These are phyloP conservation scores for Chalaropsis thielavioides DNA, from an alignment of 2,329 filamentous ascomycete species.

Conservation along the genomic window DNA sequence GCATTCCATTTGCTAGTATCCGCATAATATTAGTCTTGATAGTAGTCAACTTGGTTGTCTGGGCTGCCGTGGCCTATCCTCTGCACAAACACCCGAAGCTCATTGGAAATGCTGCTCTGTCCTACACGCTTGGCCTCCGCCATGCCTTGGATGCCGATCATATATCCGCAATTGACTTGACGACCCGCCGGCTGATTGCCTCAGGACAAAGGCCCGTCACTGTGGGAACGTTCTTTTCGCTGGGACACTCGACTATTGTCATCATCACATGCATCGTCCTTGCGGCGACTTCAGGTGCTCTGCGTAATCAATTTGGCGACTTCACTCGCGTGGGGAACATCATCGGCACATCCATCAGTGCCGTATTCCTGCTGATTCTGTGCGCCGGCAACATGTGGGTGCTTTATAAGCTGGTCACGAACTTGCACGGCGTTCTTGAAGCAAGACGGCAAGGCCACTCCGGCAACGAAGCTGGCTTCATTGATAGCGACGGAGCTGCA, in stretches of 20 bases:
- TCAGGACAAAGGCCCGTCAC: conserved; percentile 75
- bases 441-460: conserved; percentile 23
- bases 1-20: conserved; percentile 22
- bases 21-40: conserved; percentile 38
- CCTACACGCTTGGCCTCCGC: conserved; percentile 77
- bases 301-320: conserved; percentile 64
- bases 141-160: conserved; percentile 98
- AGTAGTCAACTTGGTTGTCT: conserved; percentile 38
- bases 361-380: conserved; percentile 66
- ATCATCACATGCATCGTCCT: conserved; percentile 82
- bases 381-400: conserved; percentile 79
- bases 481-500: conserved; percentile 24
- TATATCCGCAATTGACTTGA: conserved; percentile 72
- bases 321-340: conserved; percentile 75
- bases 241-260: conserved; percentile 89
- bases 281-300: conserved; percentile 73
- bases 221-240: conserved; percentile 85
- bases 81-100: conserved; percentile 44
- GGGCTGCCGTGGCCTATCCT: conserved; percentile 39
- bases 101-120: conserved; percentile 65
- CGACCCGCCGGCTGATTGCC: conserved; percentile 79
- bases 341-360: conserved; percentile 76
- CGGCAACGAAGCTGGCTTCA: conserved; percentile 21
- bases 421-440: conserved; percentile 48
- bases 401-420: conserved; percentile 57